Conservation (phyloP, 2,329 filamentous ascomycete species). For the Scedosporium apiospermum region DNA sequence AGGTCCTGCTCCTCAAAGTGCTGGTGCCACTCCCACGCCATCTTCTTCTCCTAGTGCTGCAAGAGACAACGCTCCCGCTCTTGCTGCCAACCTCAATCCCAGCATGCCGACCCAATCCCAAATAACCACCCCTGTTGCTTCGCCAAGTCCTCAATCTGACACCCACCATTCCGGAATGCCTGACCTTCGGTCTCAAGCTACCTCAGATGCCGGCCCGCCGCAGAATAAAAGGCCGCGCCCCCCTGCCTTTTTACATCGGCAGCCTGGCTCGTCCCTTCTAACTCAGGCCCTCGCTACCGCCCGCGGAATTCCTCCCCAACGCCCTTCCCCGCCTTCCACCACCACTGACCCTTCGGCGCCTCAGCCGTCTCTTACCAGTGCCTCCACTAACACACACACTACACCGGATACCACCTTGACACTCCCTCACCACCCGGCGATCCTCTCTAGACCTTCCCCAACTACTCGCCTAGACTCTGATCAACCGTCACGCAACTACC, state of each 20-base stretch:
- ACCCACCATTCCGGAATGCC: background rate
- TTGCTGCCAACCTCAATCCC: constrained; percentile 1
- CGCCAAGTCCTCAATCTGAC: background rate
- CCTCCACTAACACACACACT: background rate
- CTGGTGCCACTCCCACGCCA: background rate
- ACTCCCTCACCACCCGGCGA: constrained; percentile 1
- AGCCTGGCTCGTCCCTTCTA: constrained; percentile 44
- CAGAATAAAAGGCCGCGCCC: constrained; percentile 31
- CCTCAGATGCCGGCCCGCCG: constrained; percentile 4
- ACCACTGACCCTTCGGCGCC: constrained; percentile 5
- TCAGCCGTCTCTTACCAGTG: constrained; percentile 4
- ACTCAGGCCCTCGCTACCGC: constrained; percentile 50
- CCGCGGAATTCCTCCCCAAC: constrained; percentile 35
- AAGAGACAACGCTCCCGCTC: constrained; percentile 1
- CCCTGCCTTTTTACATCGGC: constrained; percentile 29
- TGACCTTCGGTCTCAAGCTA: background rate
- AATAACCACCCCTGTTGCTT: background rate
- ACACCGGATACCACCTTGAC: background rate
- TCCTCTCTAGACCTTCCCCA: background rate
- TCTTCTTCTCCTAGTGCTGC: background rate
- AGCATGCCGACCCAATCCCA: constrained; percentile 6
- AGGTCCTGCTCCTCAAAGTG: background rate
- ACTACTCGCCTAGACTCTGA: background rate
- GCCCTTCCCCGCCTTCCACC: constrained; percentile 14
- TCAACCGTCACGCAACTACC: background rate